Base-by-base conservation (phyloP, 129 eudicot genomes). In the Artemisia tridentata region DNA sequence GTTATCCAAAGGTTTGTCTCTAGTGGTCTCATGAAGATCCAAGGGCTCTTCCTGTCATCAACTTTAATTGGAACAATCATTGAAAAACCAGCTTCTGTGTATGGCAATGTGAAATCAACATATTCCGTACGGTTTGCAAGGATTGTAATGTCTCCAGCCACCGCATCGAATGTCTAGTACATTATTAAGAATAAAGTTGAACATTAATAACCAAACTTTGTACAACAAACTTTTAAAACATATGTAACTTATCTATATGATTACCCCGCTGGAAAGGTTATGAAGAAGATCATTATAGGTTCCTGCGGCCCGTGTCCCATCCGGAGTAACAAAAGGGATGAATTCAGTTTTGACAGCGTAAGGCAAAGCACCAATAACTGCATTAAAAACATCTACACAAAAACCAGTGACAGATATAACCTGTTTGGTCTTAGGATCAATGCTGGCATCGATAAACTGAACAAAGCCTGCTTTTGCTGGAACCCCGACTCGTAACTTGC, bases 11-110 rank as follows among this genome's bases (percentile, higher is more conserved):
- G 67, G 20, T 63, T 25, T 34, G 16, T 38, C 6, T 63, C 67
- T n/a, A 63, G 50, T 34, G 67, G 67, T 63, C 23, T 63, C 67
- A 63, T 63, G 49, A 63, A 63, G 67, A 63, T 63, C 67, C 67
- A 63, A 0, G 67, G 14, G 13, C 67, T 63, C 67, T 63, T 63
- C 48, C 67, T 63, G 21, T 63, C 67, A 63, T 63, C 67, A 38
- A 38, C 45, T 25, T 63, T 63, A 47, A 63, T 34, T 25, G 11
- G 49, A 63, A 63, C 67, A 34, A 63, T 63, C 67, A 63, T 63
- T 15, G 67, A n/a, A 6, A 34, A 11, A 38, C 67, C 67, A 15
- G 67, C 49, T 34, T 63, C 67, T 63, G 67, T 63, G 67, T 63
- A 63, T 14, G 67, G 67, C 16, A 63, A 31, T 29, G 67, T 63